Percentiles rank a stretch among this genome's conserved stretches.
Evolutionary conservation across 176 grass and related monocot species (phyloP).

Genomic region (Rhipidocladum racemiflorum): DNA sequence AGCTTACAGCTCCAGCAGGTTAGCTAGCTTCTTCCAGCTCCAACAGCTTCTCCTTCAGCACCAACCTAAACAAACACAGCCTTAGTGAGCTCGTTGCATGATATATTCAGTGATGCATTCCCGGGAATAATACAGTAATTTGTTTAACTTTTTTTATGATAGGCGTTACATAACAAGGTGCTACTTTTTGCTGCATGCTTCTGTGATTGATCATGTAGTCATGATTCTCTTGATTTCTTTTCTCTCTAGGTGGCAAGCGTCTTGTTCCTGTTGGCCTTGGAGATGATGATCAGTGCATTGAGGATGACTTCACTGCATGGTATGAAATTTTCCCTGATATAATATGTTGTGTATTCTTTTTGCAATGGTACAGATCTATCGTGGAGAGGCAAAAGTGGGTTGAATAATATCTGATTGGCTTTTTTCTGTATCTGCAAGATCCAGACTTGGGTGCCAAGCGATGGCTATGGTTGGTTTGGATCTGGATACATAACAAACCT

Average conservation of each 20-base stretch:
- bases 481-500: not conserved
- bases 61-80: no score
- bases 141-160: not conserved
- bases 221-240: conserved; percentile 13
- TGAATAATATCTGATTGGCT: conserved; percentile 3
- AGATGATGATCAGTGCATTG: conserved; percentile 98
- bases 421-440: not conserved
- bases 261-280: conserved; percentile 81
- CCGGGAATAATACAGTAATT: not conserved
- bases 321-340: conserved; percentile 33
- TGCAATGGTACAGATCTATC: not conserved
- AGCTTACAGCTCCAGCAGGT: no score
- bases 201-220: not conserved
- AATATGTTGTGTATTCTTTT: not conserved
- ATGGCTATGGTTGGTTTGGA: not conserved
- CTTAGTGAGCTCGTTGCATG: not conserved
- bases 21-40: no score
- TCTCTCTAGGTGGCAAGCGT: conserved; percentile 68
- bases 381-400: not conserved
- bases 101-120: not conserved
- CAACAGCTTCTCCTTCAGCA: no score
- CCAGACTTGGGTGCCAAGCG: not conserved
- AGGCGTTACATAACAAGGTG: not conserved
- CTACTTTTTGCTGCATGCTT: not conserved
- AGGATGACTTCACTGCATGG: conserved; percentile 92